These are phyloP conservation scores for Sporothrix dimorphospora DNA, from an alignment of 2,329 filamentous ascomycete species.

Conservation along the genomic window DNA sequence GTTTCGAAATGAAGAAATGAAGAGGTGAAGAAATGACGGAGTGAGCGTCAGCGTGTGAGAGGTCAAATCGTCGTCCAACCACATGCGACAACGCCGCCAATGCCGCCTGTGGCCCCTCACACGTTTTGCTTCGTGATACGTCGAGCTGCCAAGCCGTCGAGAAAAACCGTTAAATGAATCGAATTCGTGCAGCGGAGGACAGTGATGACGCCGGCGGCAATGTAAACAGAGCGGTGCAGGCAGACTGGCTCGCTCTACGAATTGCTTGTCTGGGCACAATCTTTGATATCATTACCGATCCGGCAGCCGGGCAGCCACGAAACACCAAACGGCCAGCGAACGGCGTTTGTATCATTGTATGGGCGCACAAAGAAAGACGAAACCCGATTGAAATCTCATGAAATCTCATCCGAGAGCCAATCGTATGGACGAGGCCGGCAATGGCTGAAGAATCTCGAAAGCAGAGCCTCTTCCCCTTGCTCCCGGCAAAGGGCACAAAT, in stretches of 20 bases:
- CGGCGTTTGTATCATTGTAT: background rate
- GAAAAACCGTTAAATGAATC: constrained; percentile 1
- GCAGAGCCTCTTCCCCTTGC: background rate
- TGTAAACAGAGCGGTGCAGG: constrained; percentile 19
- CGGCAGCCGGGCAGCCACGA: background rate
- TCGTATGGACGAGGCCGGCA: background rate
- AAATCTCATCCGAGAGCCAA: constrained; percentile 3
- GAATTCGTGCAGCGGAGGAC: background rate
- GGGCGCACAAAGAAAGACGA: background rate
- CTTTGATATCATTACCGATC: constrained; percentile 20
- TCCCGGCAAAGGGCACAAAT: background rate
- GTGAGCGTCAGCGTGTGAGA: background rate
- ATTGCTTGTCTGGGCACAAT: constrained; percentile 1
- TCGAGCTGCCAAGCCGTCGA: constrained; percentile 4
- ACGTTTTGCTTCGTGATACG: constrained; percentile 4
- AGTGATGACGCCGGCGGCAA: background rate
- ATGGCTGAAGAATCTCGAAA: constrained; percentile 8
- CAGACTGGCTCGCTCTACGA: background rate
- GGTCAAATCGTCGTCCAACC: constrained; percentile 8
- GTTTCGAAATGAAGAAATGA: background rate
- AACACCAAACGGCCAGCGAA: background rate
- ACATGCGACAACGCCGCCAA: background rate
- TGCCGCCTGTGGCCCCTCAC: background rate
- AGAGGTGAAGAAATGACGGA: background rate
- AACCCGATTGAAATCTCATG: background rate